phyloP scores from a whole-genome alignment of 1,284 basidiomycete species.

The Lignosus rhinocerotis region DNA sequence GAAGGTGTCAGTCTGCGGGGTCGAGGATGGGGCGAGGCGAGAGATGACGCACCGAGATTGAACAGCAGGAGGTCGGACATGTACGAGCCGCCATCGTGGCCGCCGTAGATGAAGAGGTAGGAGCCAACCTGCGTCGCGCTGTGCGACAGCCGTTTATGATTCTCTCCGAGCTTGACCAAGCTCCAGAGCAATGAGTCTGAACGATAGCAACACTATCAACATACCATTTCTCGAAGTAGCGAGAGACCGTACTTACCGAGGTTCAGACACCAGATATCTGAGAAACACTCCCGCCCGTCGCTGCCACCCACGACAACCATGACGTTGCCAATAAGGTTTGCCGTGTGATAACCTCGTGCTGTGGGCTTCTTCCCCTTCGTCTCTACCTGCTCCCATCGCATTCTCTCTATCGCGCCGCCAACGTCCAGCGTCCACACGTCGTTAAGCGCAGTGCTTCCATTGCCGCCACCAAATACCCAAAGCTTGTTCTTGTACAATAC shows the following conservation, averaged over 20 bases:
- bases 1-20: background rate
- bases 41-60: conserved; percentile 68
- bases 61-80: conserved; percentile 80
- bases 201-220: background rate
- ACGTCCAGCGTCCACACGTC: conserved; percentile 90
- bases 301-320: conserved; percentile 85
- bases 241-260: conserved; percentile 56
- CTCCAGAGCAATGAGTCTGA: conserved; percentile 76
- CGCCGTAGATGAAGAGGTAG: conserved; percentile 87
- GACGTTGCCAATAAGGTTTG: conserved; percentile 82
- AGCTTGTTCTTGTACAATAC: conserved; percentile 75
- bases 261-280: conserved; percentile 86
- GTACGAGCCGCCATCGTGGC: conserved; percentile 83
- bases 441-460: conserved; percentile 85
- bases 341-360: conserved; percentile 88
- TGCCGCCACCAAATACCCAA: conserved; percentile 91
- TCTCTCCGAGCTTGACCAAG: conserved; percentile 52
- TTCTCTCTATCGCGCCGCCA: conserved; percentile 40
- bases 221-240: background rate
- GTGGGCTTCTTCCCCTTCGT: conserved; percentile 52
- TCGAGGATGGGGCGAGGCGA: background rate
- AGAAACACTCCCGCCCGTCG: conserved; percentile 79
- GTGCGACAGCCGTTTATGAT: conserved; percentile 80
- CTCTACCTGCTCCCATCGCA: conserved; percentile 67
- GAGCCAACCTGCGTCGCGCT: conserved; percentile 92